Base-by-base conservation (phyloP, 331 rosid genomes). In the Rhamnella rubrinervis region DNA sequence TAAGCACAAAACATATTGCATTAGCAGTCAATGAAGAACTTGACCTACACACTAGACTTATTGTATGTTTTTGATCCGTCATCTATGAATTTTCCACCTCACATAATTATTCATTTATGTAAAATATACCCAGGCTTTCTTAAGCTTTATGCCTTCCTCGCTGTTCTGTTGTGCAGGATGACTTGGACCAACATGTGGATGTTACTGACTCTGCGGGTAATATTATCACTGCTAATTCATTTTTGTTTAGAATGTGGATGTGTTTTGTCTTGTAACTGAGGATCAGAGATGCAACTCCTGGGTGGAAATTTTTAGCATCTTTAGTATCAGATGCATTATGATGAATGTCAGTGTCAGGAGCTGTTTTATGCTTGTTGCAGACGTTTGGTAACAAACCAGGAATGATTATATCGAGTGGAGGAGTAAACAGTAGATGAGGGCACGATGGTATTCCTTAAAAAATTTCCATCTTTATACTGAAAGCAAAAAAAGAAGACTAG, bases 1-100 rank as follows among this genome's bases (percentile, higher is more conserved):
- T 77, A 55, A 93, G 98, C 83, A 93, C 98, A 25, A 93, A 93
- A 77, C 98, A 93, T 83, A 93, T 93, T 81, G 98, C 98, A 19
- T 75, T 93, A 85, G 97, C 98, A n/a, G 98, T 93, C 76, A 91
- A 91, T 68, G 98, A 93, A 85, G 97, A 93, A 77, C 86, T 93
- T 68, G 87, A 61, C 70, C 91, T 93, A 53, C 98, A 93, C 86
- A 81, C 97, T 21, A 85, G 96, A 75, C 96, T 93, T 66, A 93
- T 93, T 73, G 98, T 93, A 85, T 62, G 91, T 53, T 44, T 40
- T 39, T 47, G 10, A 20, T 37, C 13, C 2, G 53, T 61, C 59
- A 69, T 72, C 25, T 78, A 67, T 63, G 50, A 52, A 19, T 75
- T 37, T 74, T 23, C 50, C 60, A 61, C 38, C n/a, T 17, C 23